Evolutionary conservation across 768 basidiomycete genomes (phyloP).

Genomic region (Cystofilobasidium ferigula): DNA sequence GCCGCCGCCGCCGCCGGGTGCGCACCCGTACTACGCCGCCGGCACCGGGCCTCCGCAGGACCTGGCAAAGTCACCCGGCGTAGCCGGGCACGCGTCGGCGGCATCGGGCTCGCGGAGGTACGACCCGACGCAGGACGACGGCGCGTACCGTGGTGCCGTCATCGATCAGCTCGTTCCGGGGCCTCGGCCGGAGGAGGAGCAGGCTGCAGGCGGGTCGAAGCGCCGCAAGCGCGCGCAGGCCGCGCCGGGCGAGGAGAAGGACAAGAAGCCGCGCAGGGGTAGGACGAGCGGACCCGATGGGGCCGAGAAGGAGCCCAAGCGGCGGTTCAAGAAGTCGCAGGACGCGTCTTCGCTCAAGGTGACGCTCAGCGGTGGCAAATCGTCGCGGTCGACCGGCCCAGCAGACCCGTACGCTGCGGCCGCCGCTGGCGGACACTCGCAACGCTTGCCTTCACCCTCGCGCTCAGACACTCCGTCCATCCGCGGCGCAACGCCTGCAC

Average conservation of each 20-base stretch:
- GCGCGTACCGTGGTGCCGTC: neutral
- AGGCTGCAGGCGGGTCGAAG: neutral
- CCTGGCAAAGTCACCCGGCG: neutral
- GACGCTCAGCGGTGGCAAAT: neutral
- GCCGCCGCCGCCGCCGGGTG: neutral
- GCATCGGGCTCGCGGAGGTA: neutral
- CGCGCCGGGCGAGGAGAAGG: slow-evolving; percentile 1
- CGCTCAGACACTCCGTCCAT: slow-evolving; percentile 1
- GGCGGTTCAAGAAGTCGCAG: neutral
- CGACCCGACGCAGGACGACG: slow-evolving; percentile 8
- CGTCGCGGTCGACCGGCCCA: neutral
- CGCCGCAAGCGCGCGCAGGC: neutral
- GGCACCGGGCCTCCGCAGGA: neutral
- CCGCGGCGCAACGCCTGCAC: slow-evolving; percentile 38
- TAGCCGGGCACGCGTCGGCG: neutral
- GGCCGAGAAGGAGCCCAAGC: neutral
- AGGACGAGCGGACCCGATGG: neutral
- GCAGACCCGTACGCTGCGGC: neutral
- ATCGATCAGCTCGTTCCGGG: neutral
- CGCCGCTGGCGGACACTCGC: too few species aligned
- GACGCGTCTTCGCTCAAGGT: neutral
- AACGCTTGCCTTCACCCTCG: neutral
- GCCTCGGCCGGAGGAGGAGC: neutral
- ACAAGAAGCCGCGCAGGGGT: slow-evolving; percentile 3
- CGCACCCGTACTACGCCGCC: neutral